Percentiles rank a stretch among this genome's conserved stretches.
phyloP scores from a whole-genome alignment of 1,284 basidiomycete genomes.

The Quambalaria eucalypti region DNA sequence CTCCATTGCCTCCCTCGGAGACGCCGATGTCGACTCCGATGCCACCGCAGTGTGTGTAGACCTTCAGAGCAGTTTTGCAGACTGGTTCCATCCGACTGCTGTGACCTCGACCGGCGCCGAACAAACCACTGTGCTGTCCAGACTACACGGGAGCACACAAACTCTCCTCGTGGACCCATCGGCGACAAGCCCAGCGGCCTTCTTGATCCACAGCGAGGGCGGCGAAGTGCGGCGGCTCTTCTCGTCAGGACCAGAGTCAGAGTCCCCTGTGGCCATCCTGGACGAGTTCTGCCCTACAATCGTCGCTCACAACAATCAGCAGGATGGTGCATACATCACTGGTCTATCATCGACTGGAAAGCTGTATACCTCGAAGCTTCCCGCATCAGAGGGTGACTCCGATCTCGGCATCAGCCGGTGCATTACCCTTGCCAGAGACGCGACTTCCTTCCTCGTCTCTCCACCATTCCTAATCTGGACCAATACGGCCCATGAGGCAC shows the following conservation, averaged over 20 bases:
- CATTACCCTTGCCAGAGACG: constrained; percentile 54
- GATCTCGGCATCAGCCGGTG: background rate
- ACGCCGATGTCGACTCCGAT: background rate
- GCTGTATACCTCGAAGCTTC: background rate
- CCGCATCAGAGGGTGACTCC: background rate
- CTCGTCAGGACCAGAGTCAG: background rate
- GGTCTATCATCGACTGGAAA: background rate
- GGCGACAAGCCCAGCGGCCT: background rate
- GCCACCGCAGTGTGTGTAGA: background rate
- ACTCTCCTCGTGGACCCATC: background rate
- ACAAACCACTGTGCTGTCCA: background rate
- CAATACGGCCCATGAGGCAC: constrained; percentile 69
- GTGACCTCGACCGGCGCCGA: background rate
- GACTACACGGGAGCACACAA: background rate
- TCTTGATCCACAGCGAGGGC: background rate
- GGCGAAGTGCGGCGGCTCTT: background rate
- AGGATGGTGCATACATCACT: background rate
- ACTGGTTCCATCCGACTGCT: too few species aligned
- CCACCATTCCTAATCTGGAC: constrained; percentile 78
- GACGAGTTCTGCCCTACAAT: background rate
- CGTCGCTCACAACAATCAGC: background rate
- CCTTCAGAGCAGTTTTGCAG: too few species aligned
- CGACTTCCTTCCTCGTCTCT: constrained; percentile 71
- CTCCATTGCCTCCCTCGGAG: background rate
- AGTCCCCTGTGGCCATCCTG: background rate